Base-by-base conservation (phyloP, 306 rosid species). In the Quercus parvula region DNA sequence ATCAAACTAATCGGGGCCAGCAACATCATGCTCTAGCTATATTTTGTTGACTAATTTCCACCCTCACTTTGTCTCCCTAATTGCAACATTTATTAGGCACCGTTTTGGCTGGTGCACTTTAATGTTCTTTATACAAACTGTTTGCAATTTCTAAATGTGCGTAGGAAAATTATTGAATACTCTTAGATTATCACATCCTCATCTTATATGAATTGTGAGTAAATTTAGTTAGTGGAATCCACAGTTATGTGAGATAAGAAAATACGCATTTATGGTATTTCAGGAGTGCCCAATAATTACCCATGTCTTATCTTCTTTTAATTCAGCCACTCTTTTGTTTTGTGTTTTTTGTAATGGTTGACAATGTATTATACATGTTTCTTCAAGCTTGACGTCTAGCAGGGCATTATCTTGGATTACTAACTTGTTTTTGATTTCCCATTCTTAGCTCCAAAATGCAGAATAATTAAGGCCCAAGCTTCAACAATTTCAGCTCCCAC, bases 401-500 rank as follows among this genome's bases (percentile, higher is more conserved):
- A 49, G 54, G 14, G 17, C 15, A 12, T 49, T 1, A 49, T 49
- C 54, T 49, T 49, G 17, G 17, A 49, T 49, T 52, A 56, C 71
- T 79, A 56, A 75, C 30, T 52, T 55, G 5, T n/a, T 46, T 22
- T 22, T 24, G 62, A 28, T 28, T 54, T 83, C 7, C 44, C 79
- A 57, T n/a, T 69, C 67, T 56, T 90, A 86, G 93, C 82, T 27
- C 59, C 80, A 19, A 84, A 82, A 85, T 81, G 86, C 83, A 83
- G 81, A 62, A 79, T 20, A 86, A 76, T 86, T 62, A 89, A 83
- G 88, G 90, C 87, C 75, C 71, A 72, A 81, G 80, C 81, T 24
- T 79, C 85, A 73, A 81, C 81, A 6, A 83, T 69, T 77, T 80
- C 80, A 35, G 89, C 93, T 70, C 92, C 96, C 31, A 88, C 84